Evolutionary conservation across 176 grass and related monocot species (phyloP).

Genomic region (Musa beccarii): DNA sequence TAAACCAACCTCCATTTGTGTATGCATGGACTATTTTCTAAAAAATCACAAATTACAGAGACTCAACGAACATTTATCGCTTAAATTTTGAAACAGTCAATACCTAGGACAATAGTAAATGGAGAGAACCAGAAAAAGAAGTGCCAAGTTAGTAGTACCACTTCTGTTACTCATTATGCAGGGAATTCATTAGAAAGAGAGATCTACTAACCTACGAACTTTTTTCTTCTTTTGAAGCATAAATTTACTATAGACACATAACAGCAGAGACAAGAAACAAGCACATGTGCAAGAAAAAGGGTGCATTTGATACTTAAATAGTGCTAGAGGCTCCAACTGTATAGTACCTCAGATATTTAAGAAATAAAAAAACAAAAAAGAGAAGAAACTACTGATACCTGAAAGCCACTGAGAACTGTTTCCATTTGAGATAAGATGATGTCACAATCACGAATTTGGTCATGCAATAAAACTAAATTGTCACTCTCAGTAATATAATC

Average conservation of each 20-base stretch:
- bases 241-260: neutral
- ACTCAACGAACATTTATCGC: neutral
- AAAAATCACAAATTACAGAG: neutral
- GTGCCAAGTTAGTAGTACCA: neutral
- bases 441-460: constrained; percentile 92
- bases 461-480: constrained; percentile 77
- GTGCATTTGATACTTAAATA: neutral
- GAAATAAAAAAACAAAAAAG: constrained; percentile 7
- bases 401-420: constrained; percentile 82
- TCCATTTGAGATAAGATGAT: constrained; percentile 98
- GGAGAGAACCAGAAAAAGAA: neutral
- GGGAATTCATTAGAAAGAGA: neutral
- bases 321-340: neutral
- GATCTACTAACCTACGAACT: neutral
- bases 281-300: neutral
- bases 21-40: too few relatives aligned
- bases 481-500: constrained; percentile 98
- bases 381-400: constrained; percentile 51
- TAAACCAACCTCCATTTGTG: too few relatives aligned
- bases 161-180: too few relatives aligned
- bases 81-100: too few relatives aligned
- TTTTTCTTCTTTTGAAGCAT: neutral
- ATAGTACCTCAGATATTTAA: neutral
- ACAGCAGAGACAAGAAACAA: neutral
- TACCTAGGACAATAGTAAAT: neutral